phyloP scores from a whole-genome alignment of 164 flowering plant genomes.

The Stephania yunnanensis region DNA sequence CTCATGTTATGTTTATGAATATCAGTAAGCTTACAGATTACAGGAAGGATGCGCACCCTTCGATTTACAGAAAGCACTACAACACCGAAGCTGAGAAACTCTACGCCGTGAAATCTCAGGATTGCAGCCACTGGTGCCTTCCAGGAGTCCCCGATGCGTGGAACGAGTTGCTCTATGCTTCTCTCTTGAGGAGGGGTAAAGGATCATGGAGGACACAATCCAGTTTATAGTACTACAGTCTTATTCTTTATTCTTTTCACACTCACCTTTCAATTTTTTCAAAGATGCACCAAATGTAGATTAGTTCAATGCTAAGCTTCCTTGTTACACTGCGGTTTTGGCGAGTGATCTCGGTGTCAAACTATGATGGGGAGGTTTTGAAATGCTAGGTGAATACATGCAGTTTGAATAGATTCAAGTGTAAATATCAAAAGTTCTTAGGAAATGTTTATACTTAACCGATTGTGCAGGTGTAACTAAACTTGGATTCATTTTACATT shows the following conservation, averaged over 20 bases:
- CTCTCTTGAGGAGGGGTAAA: slow-evolving; percentile 36
- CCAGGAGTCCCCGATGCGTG: slow-evolving; percentile 91
- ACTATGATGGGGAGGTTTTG: neutral
- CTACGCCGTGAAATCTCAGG: slow-evolving; percentile 46
- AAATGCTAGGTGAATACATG: neutral
- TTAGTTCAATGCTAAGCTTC: neutral
- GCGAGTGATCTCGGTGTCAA: neutral
- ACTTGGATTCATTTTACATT: neutral
- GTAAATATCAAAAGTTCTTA: neutral
- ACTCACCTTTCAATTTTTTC: neutral
- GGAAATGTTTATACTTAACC: neutral
- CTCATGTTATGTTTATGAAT: slow-evolving; percentile 60
- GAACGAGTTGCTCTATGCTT: slow-evolving; percentile 76
- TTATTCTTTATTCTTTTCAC: neutral
- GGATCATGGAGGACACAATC: slow-evolving; percentile 32
- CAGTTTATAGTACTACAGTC: neutral
- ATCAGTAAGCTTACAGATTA: slow-evolving; percentile 72
- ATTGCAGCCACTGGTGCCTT: slow-evolving; percentile 95
- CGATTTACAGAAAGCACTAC: slow-evolving; percentile 58
- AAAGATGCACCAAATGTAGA: neutral
- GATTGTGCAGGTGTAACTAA: too few species aligned
- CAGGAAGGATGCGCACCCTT: slow-evolving; percentile 83
- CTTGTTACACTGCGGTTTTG: neutral
- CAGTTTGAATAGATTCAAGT: neutral
- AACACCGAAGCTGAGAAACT: slow-evolving; percentile 30